Base-by-base conservation (phyloP, 371 early-diverging fungal genomes). In the Nosema muscidifuracis region DNA sequence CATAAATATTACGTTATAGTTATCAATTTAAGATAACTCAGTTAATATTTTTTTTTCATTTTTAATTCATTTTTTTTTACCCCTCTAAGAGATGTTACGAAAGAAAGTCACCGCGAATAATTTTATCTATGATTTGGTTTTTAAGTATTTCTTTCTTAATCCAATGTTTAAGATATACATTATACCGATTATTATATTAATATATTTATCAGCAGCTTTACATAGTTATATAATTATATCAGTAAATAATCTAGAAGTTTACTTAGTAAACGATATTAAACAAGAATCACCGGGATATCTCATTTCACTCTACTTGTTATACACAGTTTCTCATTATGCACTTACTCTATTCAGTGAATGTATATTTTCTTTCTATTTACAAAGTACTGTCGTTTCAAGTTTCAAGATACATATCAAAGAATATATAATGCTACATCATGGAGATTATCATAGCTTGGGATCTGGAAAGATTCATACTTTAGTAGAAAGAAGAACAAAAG, bases 391-490 rank as follows among this genome's bases (percentile, higher is more conserved):
- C 20, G 36, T 36, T 22, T 20, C 3, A 10, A 3, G 4, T 42
- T 62, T 24, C 22, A 62, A 62, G 10, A 42, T 40, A 1, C 44
- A 40, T 28, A 42, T 24, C 4, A 15, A 40, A 13, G 44, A 68
- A 28, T 68, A 68, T 47, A 20, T 68, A 2, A n/a, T 47, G 47
- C 18, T 60, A 16, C 31, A 47, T 43, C 26, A 68, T 43, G 34
- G 58, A 18, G 43, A 33, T 9, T 68, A 30, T 26, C 60, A 57
- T 28, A 43, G 50, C 15, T n/a, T 68, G 0, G 69, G 69, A 22
- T 58, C 69, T 28, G 71, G 71, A 40, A 38, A 71, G 16, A 71
- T 71, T 26, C 62, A 63, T 50, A 60, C 71, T 3, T 34, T 71
- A 33, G 63, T 71, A 34, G 63, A 71, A 26, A 71, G 71, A 55